Base-by-base conservation (phyloP, 1,284 basidiomycete species). In the Ganoderma sinense region DNA sequence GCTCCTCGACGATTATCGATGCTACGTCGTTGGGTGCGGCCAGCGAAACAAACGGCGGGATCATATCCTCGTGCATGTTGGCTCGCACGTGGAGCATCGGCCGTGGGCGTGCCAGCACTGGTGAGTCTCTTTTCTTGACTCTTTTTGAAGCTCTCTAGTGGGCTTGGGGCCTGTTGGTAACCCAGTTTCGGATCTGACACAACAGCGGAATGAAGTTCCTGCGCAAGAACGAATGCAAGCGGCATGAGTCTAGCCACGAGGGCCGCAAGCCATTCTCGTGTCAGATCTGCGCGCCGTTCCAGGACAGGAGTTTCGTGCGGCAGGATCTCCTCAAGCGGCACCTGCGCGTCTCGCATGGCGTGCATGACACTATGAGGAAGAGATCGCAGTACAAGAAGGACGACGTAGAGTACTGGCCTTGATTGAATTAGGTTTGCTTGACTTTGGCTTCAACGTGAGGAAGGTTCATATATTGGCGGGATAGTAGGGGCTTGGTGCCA, bases 221-320 rank as follows among this genome's bases (percentile, higher is more conserved):
- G 67, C 87, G 91, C 69, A 91, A 90, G 78, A 92, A 92, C 75
- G 91, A 92, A 78, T 91, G 89, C 81, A 92, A 91, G 76, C 85
- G 91, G 43, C 91, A 92, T 71, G 89, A 91, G 77, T 83, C 87
- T 26, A 89, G 87, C 70, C 91, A 93, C 75, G 85, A 82, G 10
- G 88, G 87, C 13, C 78, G 80, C 58, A 85, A 88, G 71, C 90
- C 90, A 6, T 91, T 85, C 73, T 80, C 81, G 39, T 92, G 91
- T 71, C 74, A 82, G 60, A 78, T 88, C 48, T 92, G 91, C 69
- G 80, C 83, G 53, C 74, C 78, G 39, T 64, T 70, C 61, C 80
- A 80, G 13, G 81, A 82, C 40, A 83, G 84, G 67, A 84, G 85
- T 53, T 92, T 91, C 69, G 87, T 87, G 62, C 87, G 90, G 48